phyloP scores from a whole-genome alignment of 2,329 filamentous ascomycete species.

The Aspergillus fijiensis region DNA sequence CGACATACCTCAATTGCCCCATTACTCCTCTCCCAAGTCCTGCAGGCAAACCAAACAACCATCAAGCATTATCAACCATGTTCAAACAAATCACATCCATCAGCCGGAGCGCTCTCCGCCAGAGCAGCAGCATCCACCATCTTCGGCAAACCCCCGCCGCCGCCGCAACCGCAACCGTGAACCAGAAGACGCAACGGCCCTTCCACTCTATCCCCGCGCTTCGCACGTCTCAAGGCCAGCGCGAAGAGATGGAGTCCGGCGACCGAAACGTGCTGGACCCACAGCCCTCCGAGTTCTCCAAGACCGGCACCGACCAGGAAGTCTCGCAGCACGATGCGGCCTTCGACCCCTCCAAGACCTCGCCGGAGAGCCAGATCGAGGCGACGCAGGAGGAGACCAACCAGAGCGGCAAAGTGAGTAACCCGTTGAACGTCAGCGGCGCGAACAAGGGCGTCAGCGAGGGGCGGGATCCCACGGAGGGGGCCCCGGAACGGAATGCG shows the following conservation, averaged over 20 bases:
- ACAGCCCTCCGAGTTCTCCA: slow-evolving; percentile 64
- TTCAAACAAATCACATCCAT: slow-evolving; percentile 9
- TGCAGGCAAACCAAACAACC: too few relatives aligned
- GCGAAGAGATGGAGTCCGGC: slow-evolving; percentile 8
- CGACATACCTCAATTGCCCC: too few relatives aligned
- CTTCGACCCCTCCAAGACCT: slow-evolving; percentile 67
- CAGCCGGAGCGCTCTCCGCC: slow-evolving; percentile 6
- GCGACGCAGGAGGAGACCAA: slow-evolving; percentile 39
- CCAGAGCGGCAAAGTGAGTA: slow-evolving; percentile 41
- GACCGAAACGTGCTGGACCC: slow-evolving; percentile 66
- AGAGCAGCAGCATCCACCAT: slow-evolving; percentile 5
- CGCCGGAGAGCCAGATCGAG: slow-evolving; percentile 58
- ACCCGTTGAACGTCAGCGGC: slow-evolving; percentile 60
- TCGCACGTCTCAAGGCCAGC: slow-evolving; percentile 8
- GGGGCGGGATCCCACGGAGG: slow-evolving; percentile 46
- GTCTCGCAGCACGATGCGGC: slow-evolving; percentile 61
- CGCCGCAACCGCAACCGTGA: neutral
- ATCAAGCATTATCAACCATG: slow-evolving; percentile 5
- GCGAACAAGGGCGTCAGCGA: slow-evolving; percentile 60
- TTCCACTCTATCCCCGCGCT: slow-evolving; percentile 3
- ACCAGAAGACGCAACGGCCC: neutral
- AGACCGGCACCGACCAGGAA: slow-evolving; percentile 64
- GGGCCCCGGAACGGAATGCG: slow-evolving; percentile 42
- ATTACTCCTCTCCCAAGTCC: too few relatives aligned
- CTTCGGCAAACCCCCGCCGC: slow-evolving; percentile 1